Conservation (phyloP, 352 stramenopile species). For the Phytopythium vexans region DNA sequence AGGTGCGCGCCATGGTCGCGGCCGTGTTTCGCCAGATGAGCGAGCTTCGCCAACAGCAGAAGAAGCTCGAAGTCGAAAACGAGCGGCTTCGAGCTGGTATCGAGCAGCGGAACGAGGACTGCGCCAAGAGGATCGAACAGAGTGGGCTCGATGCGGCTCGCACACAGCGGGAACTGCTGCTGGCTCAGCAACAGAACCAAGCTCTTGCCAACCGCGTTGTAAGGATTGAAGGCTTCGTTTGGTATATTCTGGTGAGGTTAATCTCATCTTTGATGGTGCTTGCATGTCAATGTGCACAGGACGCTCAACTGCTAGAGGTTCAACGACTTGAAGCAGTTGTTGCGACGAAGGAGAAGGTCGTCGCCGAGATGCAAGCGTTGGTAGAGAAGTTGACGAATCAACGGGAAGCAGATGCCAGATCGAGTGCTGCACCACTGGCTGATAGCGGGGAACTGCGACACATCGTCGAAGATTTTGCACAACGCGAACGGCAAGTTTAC, state of each 20-base stretch:
- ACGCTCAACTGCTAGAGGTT: background rate
- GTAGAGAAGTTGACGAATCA: background rate
- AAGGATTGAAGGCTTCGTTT: background rate
- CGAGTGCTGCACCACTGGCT: too few relatives aligned
- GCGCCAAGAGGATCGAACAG: slow-evolving; percentile 5
- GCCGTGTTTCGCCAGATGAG: slow-evolving; percentile 17
- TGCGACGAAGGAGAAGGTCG: background rate
- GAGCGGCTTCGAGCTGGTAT: background rate
- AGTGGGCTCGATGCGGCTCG: slow-evolving; percentile 1
- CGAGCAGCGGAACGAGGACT: background rate
- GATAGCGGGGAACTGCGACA: slow-evolving; percentile 4
- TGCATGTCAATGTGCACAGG: background rate
- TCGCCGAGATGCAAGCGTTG: background rate
- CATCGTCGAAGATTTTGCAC: slow-evolving; percentile 5
- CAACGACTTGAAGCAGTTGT: background rate
- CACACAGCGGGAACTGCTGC: background rate
- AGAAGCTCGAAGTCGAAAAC: slow-evolving; percentile 5
- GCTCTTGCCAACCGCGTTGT: background rate
- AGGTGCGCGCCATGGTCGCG: slow-evolving; percentile 21
- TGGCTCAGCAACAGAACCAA: background rate
- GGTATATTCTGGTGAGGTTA: too few relatives aligned
- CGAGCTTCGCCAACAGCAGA: background rate
- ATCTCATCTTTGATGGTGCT: too few relatives aligned
- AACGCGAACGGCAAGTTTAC: slow-evolving; percentile 13
- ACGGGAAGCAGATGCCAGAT: background rate